Evolutionary conservation across 441 rosid genomes (phyloP).

Genomic region (Jatropha multifida): DNA sequence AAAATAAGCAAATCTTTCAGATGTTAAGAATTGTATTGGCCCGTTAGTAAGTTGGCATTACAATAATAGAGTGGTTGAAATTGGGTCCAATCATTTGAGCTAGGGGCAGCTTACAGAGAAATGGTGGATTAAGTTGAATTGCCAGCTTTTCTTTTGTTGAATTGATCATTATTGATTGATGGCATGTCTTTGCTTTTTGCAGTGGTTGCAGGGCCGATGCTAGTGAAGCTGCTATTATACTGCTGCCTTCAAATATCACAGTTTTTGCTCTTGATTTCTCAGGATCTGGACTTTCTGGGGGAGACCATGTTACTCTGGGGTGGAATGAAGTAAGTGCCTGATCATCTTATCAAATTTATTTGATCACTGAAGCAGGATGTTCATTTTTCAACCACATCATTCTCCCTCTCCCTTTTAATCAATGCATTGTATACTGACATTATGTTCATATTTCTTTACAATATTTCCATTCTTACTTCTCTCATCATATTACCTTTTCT

Average conservation of each 20-base stretch:
- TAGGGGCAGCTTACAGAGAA: background rate
- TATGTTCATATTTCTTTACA: constrained; percentile 10
- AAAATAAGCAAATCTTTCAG: background rate
- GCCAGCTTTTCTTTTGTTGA: background rate
- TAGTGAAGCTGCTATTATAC: constrained; percentile 93
- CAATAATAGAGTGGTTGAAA: background rate
- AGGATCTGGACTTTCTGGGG: constrained; percentile 97
- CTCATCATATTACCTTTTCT: constrained; percentile 9
- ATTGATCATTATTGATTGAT: constrained; percentile 20
- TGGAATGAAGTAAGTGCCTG: constrained; percentile 78
- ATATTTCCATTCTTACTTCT: background rate
- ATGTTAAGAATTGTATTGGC: background rate
- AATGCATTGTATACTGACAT: background rate
- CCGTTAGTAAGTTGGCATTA: constrained; percentile 1
- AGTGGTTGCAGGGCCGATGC: constrained; percentile 99
- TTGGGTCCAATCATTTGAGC: background rate
- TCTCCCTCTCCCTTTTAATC: background rate
- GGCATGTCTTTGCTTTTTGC: constrained; percentile 37
- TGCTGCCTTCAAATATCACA: constrained; percentile 92
- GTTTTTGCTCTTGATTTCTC: constrained; percentile 97
- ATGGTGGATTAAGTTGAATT: background rate
- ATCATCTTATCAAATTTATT: constrained; percentile 6
- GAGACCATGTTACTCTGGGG: constrained; percentile 92
- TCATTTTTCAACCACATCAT: background rate
- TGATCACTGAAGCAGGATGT: constrained; percentile 1